phyloP scores from a whole-genome alignment of 129 eudicot genomes.

The Kitagawia praeruptora region DNA sequence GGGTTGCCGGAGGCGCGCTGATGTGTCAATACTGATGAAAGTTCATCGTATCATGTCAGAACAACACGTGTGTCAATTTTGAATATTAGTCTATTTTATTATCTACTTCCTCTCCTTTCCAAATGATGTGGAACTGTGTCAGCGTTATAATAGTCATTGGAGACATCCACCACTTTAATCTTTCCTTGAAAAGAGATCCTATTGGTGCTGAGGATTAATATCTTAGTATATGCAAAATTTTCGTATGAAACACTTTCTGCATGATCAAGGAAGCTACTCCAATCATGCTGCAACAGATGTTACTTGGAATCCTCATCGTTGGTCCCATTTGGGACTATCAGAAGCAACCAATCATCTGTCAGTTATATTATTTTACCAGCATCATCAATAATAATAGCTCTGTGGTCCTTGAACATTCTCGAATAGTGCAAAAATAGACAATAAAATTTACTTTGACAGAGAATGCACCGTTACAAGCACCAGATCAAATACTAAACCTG shows the following conservation, averaged over 20 bases:
- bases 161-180: not conserved
- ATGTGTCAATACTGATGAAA: conserved; percentile 2
- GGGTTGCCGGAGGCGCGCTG: not conserved
- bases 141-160: not conserved
- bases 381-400: no score
- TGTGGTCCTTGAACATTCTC: conserved; percentile 10
- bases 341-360: conserved; percentile 7
- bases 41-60: conserved; percentile 2
- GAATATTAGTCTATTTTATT: not conserved
- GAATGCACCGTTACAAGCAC: conserved; percentile 1
- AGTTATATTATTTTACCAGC: not conserved
- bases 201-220: not conserved
- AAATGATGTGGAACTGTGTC: not conserved
- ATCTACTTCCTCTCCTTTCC: not conserved
- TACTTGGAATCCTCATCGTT: not conserved
- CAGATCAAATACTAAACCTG: not conserved
- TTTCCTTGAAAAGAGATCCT: not conserved
- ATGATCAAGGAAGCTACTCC: not conserved
- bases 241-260: not conserved
- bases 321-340: not conserved
- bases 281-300: not conserved
- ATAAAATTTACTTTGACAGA: not conserved
- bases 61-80: conserved; percentile 2
- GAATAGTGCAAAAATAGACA: not conserved
- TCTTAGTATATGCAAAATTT: not conserved